Evolutionary conservation across 257 asterid species (phyloP).

Genomic region (Przewalskia tangutica): DNA sequence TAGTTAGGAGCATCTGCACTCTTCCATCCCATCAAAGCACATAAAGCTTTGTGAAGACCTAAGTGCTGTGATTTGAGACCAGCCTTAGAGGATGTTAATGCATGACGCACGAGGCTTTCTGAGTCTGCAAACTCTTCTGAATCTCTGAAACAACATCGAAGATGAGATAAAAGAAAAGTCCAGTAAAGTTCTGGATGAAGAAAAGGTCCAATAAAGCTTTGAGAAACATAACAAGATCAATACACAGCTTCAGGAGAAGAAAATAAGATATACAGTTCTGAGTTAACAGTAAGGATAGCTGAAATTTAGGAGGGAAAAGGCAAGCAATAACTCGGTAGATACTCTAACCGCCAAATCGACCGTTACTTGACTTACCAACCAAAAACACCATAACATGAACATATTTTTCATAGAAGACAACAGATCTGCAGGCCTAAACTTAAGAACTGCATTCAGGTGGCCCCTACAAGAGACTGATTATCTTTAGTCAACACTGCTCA

Average conservation of each 20-base stretch:
- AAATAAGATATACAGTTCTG: background rate
- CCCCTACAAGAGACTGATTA: background rate
- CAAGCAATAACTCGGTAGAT: background rate
- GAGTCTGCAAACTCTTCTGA: conserved; percentile 44
- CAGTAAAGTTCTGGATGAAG: background rate
- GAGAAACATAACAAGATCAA: conserved; percentile 6
- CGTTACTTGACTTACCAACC: background rate
- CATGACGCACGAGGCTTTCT: conserved; percentile 52
- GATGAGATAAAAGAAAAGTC: background rate
- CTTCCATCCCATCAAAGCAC: conserved; percentile 63
- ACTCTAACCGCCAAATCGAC: background rate
- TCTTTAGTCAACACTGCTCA: background rate
- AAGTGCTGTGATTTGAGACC: conserved; percentile 60
- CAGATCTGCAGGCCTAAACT: background rate
- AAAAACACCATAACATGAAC: background rate
- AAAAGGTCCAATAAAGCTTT: conserved; percentile 3
- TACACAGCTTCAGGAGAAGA: background rate
- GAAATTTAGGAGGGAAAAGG: background rate
- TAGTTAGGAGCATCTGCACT: conserved; percentile 21
- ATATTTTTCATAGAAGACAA: background rate
- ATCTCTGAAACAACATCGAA: conserved; percentile 34
- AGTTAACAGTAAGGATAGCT: background rate
- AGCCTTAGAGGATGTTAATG: conserved; percentile 32
- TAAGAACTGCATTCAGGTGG: background rate
- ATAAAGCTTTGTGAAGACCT: conserved; percentile 67